Evolutionary conservation across 169 alveolate species (phyloP).

Genomic region (Plasmodium reichenowi): DNA sequence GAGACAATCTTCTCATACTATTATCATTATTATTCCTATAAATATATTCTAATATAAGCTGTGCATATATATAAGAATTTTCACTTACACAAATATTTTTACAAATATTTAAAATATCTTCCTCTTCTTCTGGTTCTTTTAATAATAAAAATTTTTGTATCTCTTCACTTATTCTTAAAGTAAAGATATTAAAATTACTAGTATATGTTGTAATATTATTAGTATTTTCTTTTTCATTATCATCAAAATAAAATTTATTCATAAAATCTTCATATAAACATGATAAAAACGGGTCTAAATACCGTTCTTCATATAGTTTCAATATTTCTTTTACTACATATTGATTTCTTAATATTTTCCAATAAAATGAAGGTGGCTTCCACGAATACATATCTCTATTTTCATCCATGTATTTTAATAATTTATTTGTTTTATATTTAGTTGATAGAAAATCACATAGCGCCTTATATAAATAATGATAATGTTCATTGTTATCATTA

Average conservation of each 20-base stretch:
- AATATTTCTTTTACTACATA: conserved; percentile 86
- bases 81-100: conserved; percentile 89
- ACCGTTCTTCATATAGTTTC: conserved; percentile 85
- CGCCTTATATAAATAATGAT: conserved; percentile 80
- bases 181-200: conserved; percentile 91
- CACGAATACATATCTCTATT: conserved; percentile 88
- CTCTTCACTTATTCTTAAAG: conserved; percentile 91
- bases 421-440: conserved; percentile 87
- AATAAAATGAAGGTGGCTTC: conserved; percentile 90
- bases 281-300: conserved; percentile 88
- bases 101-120: conserved; percentile 78
- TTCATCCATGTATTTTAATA: conserved; percentile 89
- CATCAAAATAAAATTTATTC: conserved; percentile 79
- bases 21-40: conserved; percentile 90
- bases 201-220: conserved; percentile 83
- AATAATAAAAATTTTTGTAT: conserved; percentile 86
- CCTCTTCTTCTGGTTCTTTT: conserved; percentile 86
- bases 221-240: conserved; percentile 4
- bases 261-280: conserved; percentile 89
- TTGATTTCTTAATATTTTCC: conserved; percentile 86
- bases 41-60: conserved; percentile 90
- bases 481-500: neutral
- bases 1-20: conserved; percentile 92
- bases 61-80: conserved; percentile 92
- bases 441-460: conserved; percentile 84